Conservation (phyloP, 2,329 filamentous ascomycete species). For the Fusarium cicatricum region DNA sequence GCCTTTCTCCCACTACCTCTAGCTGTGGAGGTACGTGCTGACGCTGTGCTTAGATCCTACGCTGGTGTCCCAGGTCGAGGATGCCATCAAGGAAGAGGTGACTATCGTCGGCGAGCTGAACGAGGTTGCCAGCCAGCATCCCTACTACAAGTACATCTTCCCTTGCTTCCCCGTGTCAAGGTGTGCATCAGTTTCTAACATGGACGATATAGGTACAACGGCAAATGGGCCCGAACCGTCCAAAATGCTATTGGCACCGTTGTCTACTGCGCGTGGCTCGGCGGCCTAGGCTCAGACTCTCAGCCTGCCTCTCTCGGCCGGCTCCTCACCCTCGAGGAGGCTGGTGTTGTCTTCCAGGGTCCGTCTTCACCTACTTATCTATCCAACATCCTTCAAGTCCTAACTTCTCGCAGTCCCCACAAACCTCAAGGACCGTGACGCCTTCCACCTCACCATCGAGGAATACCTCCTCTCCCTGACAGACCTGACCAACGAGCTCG, state of each 20-base stretch:
- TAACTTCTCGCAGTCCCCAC: slow-evolving; percentile 72
- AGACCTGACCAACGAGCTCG: slow-evolving; percentile 86
- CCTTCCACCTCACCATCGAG: slow-evolving; percentile 95
- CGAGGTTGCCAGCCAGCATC: slow-evolving; percentile 79
- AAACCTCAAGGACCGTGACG: slow-evolving; percentile 87
- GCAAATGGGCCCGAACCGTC: slow-evolving; percentile 82
- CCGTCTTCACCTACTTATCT: slow-evolving; percentile 36
- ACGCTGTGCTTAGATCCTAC: slow-evolving; percentile 58
- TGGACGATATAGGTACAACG: slow-evolving; percentile 69
- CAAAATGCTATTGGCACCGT: slow-evolving; percentile 76
- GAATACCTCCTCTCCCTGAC: slow-evolving; percentile 94
- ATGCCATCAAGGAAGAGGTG: slow-evolving; percentile 76
- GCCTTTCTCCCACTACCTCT: slow-evolving; percentile 32
- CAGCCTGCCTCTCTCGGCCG: slow-evolving; percentile 64
- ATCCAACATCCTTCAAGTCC: not conserved
- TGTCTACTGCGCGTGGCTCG: slow-evolving; percentile 76
- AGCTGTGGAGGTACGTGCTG: not conserved
- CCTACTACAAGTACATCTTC: slow-evolving; percentile 85
- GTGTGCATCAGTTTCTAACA: slow-evolving; percentile 10
- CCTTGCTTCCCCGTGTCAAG: not conserved
- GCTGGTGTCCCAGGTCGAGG: slow-evolving; percentile 75
- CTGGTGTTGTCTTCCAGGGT: slow-evolving; percentile 81
- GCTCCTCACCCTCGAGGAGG: slow-evolving; percentile 87
- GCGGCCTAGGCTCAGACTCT: slow-evolving; percentile 68
- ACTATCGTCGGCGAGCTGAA: slow-evolving; percentile 75